A percentile compares a stretch with the other conserved stretches of the same genome.
Evolutionary conservation across 2,329 filamentous ascomycete genomes (phyloP).

Genomic region (Tolypocladium guangdongense): DNA sequence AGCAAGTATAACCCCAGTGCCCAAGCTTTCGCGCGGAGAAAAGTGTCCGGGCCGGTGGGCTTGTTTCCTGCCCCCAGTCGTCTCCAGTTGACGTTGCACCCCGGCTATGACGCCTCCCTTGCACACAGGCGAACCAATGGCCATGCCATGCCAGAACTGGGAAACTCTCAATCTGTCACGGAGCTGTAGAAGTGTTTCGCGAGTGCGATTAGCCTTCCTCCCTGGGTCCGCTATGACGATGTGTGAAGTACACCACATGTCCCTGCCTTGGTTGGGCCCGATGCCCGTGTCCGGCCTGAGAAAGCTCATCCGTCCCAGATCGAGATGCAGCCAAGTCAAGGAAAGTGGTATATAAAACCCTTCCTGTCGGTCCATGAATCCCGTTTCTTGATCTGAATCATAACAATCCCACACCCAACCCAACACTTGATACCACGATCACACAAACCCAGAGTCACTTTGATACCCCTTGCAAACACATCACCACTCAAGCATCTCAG

Average conservation of each 20-base stretch:
- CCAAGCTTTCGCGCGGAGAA: not conserved
- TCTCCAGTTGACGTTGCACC: not conserved
- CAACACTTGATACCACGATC: not conserved
- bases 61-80: not conserved
- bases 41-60: constrained; percentile 4
- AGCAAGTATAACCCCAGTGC: not conserved
- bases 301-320: not conserved
- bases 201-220: not conserved
- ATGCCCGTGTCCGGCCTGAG: not conserved
- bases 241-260: not conserved
- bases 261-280: not conserved
- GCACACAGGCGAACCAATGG: not conserved
- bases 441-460: not conserved
- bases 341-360: not conserved
- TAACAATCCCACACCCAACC: not conserved
- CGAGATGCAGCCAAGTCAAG: not conserved
- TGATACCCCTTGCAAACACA: not conserved
- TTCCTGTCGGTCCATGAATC: not conserved
- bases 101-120: constrained; percentile 1
- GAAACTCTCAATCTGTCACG: not conserved
- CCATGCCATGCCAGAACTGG: not conserved
- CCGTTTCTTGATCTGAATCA: not conserved
- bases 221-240: not conserved
- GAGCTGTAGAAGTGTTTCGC: not conserved
- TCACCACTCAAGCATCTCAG: not conserved